These are phyloP conservation scores for Rosa multiflora DNA, from an alignment of 306 rosid species.

Conservation along the genomic window DNA sequence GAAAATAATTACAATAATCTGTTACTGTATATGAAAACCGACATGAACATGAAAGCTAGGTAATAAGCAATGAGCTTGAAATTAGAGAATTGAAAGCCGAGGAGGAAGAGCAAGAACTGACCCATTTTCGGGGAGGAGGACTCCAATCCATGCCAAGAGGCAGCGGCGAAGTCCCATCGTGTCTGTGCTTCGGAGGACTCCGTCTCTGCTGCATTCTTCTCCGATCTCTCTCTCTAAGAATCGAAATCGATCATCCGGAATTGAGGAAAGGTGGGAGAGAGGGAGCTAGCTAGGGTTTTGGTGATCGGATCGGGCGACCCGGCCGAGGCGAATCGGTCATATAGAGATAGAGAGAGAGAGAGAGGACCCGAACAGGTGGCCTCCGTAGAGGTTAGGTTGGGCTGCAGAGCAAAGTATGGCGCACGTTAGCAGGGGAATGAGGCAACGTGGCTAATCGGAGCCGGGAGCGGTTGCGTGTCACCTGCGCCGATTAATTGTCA, in stretches of 20 bases:
- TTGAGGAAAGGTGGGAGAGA: too few relatives aligned
- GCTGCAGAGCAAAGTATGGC: slow-evolving; percentile 1
- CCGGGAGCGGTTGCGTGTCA: slow-evolving; percentile 19
- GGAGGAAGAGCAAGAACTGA: slow-evolving; percentile 1
- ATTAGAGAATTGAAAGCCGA: not conserved
- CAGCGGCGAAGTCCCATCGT: slow-evolving; percentile 98
- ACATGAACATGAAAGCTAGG: not conserved
- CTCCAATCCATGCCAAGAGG: slow-evolving; percentile 99
- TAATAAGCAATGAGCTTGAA: not conserved
- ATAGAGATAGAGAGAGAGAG: not conserved
- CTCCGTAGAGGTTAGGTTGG: not conserved
- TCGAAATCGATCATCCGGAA: slow-evolving; percentile 13
- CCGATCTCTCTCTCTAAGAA: slow-evolving; percentile 17
- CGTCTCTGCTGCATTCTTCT: slow-evolving; percentile 62
- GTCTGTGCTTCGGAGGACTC: slow-evolving; percentile 92
- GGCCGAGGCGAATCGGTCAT: slow-evolving; percentile 11
- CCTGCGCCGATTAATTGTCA: slow-evolving; percentile 15
- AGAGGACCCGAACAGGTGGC: slow-evolving; percentile 12
- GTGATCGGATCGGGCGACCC: slow-evolving; percentile 31
- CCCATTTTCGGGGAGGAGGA: slow-evolving; percentile 83
- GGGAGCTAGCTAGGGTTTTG: slow-evolving; percentile 27
- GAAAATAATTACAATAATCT: not conserved
- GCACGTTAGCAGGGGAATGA: not conserved
- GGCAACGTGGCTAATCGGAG: slow-evolving; percentile 15
- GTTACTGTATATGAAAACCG: not conserved